Base-by-base conservation (phyloP, 2,329 filamentous ascomycete species). In the Pseudogymnoascus destructans region DNA sequence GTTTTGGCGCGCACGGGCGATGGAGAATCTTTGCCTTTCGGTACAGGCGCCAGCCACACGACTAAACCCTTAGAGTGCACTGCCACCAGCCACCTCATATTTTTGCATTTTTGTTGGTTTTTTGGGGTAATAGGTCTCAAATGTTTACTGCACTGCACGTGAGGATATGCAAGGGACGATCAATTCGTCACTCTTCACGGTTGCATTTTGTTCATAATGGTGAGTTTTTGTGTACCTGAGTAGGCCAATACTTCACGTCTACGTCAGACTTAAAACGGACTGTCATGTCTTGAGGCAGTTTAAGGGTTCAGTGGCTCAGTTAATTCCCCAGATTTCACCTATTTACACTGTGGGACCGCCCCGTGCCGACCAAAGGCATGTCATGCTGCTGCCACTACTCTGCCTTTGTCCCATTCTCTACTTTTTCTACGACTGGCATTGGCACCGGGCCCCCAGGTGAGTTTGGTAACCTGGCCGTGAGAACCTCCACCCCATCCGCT, bases 401-500 rank as follows among this genome's bases (percentile, higher is more conserved):
- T 25, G 59, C 61, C 36, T 60, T 62, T 55, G 59, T 63, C n/a
- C 62, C 62, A 42, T 63, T 62, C 49, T 57, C 58, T 42, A 23
- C 38, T 23, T 55, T 57, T 7, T 63, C 61, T 57, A 58, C 62
- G 49, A 62, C 67, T 35, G 81, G 81, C 73, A 85, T 81, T 3
- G 80, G 73, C 11, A 88, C 73, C 3, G 85, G 77, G 1, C 89
- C 89, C 61, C 89, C 89, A 1, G 89, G 89, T 21, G 87, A 92
- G 68, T 86, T 63, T 2, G 66, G 64, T 15, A 67, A 57, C 61
- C 68, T 79, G 40, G 87, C 89, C 0, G 89, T 95, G 64, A 95
- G 71, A 46, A 95, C 77, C 72, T 95, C 89, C 5, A 90, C 85
- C 1, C 89, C 89, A 64, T 86, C 81, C 67, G 90, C 87, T 0